Base-by-base conservation (phyloP, 2,329 filamentous ascomycete species). In the Trichophyton rubrum region DNA sequence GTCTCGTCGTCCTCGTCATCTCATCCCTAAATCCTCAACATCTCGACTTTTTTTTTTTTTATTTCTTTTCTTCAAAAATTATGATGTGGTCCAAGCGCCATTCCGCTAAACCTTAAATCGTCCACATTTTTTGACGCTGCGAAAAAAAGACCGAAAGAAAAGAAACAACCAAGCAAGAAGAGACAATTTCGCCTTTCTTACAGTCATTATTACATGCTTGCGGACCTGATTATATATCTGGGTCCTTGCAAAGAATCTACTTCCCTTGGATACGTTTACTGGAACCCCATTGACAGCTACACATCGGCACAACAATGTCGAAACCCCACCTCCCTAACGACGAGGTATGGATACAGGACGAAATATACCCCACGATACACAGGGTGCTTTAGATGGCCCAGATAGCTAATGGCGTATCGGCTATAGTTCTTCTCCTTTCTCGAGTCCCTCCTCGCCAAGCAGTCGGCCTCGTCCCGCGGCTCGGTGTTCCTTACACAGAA, bases 401-500 rank as follows among this genome's bases (percentile, higher is more conserved):
- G 24, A 13, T 57, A 35, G 51, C 59, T 59, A 43, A 64, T 49
- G 13, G 6, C 35, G 7, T 33, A 24, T 20, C 6, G 20, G 7
- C 17, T 30, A 53, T 64, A 78, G 75, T 78, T 78, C 70, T 75
- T 78, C 68, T 62, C 68, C 49, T 71, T 71, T 35, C 71, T 78
- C 43, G 66, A 72, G 56, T 64, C 66, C 43, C 73, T 78, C 59
- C 70, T 78, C 55, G 65, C 69, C 40, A 71, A 68, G 38, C 74
- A 75, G 27, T 73, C 74, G 43, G 65, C 72, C 59, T 69, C 71
- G 60, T 56, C 71, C n/a, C 72, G 71, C 40, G 76, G 76, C 64
- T 77, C 75, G 20, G 70, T 78, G 27, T 74, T 69, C 68, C 70
- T 78, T 60, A 73, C 73, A 3, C 76, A 78, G 62, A 77, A 77